phyloP scores from a whole-genome alignment of 192 early-diverging fungal species.

The Pecoramyces ruminantium region DNA sequence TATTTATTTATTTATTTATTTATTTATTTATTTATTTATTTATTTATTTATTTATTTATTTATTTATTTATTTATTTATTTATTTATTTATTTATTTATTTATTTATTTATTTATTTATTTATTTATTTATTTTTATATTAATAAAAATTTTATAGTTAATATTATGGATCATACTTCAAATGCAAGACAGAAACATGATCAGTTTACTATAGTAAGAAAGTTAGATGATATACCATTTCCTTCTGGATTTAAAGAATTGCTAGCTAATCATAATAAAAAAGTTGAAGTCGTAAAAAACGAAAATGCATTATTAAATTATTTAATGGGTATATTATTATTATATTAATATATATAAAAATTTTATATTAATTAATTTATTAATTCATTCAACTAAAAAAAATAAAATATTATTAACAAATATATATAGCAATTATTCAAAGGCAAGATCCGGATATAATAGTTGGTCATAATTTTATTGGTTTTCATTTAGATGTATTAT shows the following conservation, averaged over 20 bases:
- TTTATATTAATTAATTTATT: not conserved
- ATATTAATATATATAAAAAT: not conserved
- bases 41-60: no score
- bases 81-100: no score
- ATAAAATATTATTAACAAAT: no score
- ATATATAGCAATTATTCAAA: constrained; percentile 44
- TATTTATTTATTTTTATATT: no score
- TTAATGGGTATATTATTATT: constrained; percentile 31
- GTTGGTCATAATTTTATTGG: constrained; percentile 95
- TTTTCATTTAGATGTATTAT: constrained; percentile 79
- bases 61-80: no score
- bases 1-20: no score
- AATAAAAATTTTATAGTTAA: constrained; percentile 14
- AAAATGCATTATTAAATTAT: constrained; percentile 61
- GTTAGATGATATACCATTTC: constrained; percentile 51
- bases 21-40: no score
- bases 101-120: no score
- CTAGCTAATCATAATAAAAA: constrained; percentile 21
- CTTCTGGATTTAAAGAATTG: constrained; percentile 53
- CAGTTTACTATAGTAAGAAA: constrained; percentile 61
- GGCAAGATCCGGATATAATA: constrained; percentile 77
- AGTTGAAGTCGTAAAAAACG: constrained; percentile 46
- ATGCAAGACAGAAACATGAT: constrained; percentile 17
- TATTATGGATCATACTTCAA: constrained; percentile 30
- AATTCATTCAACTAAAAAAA: no score